These are phyloP conservation scores for Amanita fuliginea DNA, from an alignment of 768 basidiomycete genomes.

Conservation along the genomic window DNA sequence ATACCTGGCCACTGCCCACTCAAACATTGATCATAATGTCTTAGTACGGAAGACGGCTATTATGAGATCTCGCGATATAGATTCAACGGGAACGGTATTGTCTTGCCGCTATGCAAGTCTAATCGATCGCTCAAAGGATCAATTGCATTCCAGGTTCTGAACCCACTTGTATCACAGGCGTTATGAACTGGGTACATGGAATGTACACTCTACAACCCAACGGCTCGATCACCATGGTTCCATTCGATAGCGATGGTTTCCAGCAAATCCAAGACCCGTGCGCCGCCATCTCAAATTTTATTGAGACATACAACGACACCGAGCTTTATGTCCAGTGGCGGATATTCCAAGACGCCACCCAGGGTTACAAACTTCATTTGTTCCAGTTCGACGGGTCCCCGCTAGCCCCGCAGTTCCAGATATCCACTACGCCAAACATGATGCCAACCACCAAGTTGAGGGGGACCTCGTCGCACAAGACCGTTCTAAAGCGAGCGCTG, in stretches of 20 bases:
- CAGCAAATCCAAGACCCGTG: constrained; percentile 96
- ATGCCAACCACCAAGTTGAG: constrained; percentile 62
- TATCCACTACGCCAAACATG: constrained; percentile 77
- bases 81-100: constrained; percentile 72
- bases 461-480: constrained; percentile 28
- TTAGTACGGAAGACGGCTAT: constrained; percentile 59
- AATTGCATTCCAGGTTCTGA: constrained; percentile 42
- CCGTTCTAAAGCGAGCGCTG: constrained; percentile 13
- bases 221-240: constrained; percentile 67
- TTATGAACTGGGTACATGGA: constrained; percentile 88
- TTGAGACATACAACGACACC: constrained; percentile 72
- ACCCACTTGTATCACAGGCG: constrained; percentile 84
- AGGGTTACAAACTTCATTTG: constrained; percentile 63
- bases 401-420: constrained; percentile 55
- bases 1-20: neutral
- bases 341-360: constrained; percentile 55
- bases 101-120: neutral
- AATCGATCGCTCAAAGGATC: constrained; percentile 3
- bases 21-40: constrained; percentile 3
- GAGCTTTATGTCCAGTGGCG: constrained; percentile 58
- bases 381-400: constrained; percentile 73
- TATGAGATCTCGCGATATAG: constrained; percentile 91
- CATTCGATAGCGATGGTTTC: constrained; percentile 71
- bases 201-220: constrained; percentile 55
- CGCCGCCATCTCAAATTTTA: constrained; percentile 77